These are phyloP conservation scores for Aegilops bicornis DNA, from an alignment of 176 grass and related monocot genomes.

Conservation along the genomic window DNA sequence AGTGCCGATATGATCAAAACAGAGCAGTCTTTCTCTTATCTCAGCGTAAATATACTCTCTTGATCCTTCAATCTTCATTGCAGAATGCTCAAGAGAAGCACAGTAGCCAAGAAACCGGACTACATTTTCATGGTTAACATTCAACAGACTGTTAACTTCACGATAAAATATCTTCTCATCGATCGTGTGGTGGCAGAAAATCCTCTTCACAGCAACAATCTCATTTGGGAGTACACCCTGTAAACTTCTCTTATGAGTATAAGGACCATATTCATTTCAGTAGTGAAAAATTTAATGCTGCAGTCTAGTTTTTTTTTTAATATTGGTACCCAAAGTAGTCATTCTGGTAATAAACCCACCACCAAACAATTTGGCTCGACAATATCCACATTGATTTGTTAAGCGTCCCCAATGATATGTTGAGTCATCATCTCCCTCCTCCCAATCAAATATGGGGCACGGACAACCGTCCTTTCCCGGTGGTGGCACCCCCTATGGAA, in stretches of 20 bases:
- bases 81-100: neutral
- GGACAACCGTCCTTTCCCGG: too few species aligned
- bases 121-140: neutral
- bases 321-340: too few species aligned
- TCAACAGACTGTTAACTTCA: neutral
- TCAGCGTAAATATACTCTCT: neutral
- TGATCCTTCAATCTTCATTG: neutral
- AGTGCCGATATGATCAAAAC: too few species aligned
- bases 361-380: too few species aligned
- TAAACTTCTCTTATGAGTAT: neutral
- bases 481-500: too few species aligned
- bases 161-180: neutral
- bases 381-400: too few species aligned
- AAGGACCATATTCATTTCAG: too few species aligned
- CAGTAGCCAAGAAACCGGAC: neutral
- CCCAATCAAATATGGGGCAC: too few species aligned
- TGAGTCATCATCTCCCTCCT: too few species aligned
- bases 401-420: too few species aligned
- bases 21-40: neutral
- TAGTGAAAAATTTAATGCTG: too few species aligned
- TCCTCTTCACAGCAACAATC: neutral
- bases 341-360: accelerated
- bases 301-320: too few species aligned
- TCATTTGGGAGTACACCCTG: neutral
- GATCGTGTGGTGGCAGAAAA: neutral